A percentile compares a stretch with the other conserved stretches of the same genome.
Evolutionary conservation across 129 eudicot species (phyloP).

Genomic region (Erigeron canadensis): DNA sequence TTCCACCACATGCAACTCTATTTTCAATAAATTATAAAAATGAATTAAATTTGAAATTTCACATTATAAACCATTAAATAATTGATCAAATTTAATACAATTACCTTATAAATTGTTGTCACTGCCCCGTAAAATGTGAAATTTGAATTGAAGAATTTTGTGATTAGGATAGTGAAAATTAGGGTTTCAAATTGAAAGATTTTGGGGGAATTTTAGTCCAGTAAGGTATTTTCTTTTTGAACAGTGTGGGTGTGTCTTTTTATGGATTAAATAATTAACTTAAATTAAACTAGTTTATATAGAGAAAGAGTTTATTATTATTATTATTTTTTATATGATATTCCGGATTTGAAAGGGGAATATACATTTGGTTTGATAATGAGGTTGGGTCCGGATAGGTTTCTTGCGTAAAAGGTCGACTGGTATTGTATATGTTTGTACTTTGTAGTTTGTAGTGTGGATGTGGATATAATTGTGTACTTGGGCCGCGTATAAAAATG

Average conservation of each 20-base stretch:
- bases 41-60: slow-evolving; percentile 16
- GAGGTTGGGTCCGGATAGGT: slow-evolving; percentile 36
- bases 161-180: not conserved
- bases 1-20: slow-evolving; percentile 59
- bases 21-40: slow-evolving; percentile 31
- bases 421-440: not conserved
- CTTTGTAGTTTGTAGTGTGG: too few relatives aligned
- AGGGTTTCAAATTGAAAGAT: not conserved
- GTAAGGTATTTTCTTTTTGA: not conserved
- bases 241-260: slow-evolving; percentile 26
- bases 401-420: not conserved
- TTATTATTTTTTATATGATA: too few relatives aligned
- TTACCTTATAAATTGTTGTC: not conserved
- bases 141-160: slow-evolving; percentile 6
- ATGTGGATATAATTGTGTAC: too few relatives aligned
- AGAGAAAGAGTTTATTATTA: too few relatives aligned
- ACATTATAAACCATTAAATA: not conserved
- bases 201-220: slow-evolving; percentile 23
- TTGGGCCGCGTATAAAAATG: too few relatives aligned
- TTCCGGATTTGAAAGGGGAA: slow-evolving; percentile 35
- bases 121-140: slow-evolving; percentile 3
- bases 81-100: not conserved
- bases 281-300: too few relatives aligned
- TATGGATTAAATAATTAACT: too few relatives aligned
- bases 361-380: slow-evolving; percentile 28